phyloP scores from a whole-genome alignment of 2,329 filamentous ascomycete genomes.

The Botrytis hyacinthi region DNA sequence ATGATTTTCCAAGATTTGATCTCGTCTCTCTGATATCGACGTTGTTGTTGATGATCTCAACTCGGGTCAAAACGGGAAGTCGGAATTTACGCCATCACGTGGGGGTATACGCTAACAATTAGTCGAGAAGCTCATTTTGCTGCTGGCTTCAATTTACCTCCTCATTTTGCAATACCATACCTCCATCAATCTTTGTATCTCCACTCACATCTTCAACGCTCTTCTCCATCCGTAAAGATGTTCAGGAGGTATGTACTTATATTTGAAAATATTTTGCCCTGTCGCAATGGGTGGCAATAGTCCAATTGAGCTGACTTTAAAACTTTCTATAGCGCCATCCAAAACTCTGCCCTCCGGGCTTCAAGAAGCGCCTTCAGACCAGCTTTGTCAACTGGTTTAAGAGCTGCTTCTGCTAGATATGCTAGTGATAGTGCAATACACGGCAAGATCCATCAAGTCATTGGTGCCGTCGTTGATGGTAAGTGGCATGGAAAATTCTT shows the following conservation, averaged over 20 bases:
- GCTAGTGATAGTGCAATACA: slow-evolving; percentile 58
- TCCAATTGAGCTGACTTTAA: slow-evolving; percentile 50
- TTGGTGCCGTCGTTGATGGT: slow-evolving; percentile 99
- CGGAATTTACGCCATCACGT: slow-evolving; percentile 20
- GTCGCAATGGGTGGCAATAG: slow-evolving; percentile 27
- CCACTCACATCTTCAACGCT: slow-evolving; percentile 60
- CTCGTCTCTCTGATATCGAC: not conserved
- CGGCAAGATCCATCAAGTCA: slow-evolving; percentile 78
- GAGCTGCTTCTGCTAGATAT: slow-evolving; percentile 49
- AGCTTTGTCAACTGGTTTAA: slow-evolving; percentile 54
- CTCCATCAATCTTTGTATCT: slow-evolving; percentile 50
- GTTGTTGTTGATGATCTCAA: not conserved
- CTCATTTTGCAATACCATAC: slow-evolving; percentile 23
- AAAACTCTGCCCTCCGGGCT: slow-evolving; percentile 60
- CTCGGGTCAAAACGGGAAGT: slow-evolving; percentile 22
- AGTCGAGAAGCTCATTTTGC: slow-evolving; percentile 41
- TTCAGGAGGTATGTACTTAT: slow-evolving; percentile 70
- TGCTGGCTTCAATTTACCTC: slow-evolving; percentile 23
- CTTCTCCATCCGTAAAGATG: slow-evolving; percentile 72
- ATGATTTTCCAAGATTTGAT: not conserved
- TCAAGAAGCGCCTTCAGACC: slow-evolving; percentile 59
- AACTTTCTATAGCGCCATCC: slow-evolving; percentile 58
- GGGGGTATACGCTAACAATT: slow-evolving; percentile 22
- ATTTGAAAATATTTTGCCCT: slow-evolving; percentile 32
- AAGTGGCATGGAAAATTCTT: slow-evolving; percentile 49